Percentiles rank a stretch among this genome's conserved stretches.
Conservation (phyloP, 164 flowering plant species). For the Berberis thunbergii region DNA sequence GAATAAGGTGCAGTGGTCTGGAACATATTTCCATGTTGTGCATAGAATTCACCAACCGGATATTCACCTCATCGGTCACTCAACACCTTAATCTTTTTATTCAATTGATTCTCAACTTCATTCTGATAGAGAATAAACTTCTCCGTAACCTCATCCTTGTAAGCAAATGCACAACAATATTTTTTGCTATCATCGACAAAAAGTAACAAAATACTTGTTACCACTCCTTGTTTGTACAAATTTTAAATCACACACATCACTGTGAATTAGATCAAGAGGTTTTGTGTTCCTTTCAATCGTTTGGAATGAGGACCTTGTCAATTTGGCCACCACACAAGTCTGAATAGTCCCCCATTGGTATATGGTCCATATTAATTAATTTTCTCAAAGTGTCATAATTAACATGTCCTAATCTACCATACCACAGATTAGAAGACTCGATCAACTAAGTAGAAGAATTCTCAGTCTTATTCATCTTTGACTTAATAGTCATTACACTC, state of each 20-base stretch:
- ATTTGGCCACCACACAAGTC: no score
- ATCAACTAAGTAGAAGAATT: no score
- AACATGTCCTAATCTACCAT: no score
- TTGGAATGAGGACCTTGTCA: neutral
- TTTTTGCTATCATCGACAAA: neutral
- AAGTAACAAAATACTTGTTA: slow-evolving; percentile 12
- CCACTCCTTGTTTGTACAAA: slow-evolving; percentile 1
- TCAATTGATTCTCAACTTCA: slow-evolving; percentile 13
- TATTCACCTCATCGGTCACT: slow-evolving; percentile 15
- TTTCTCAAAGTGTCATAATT: no score
- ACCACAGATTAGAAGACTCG: no score
- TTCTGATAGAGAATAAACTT: neutral
- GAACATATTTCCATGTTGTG: slow-evolving; percentile 10
- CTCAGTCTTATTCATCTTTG: no score
- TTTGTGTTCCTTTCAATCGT: no score
- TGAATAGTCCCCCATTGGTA: no score
- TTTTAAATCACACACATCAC: slow-evolving; percentile 7
- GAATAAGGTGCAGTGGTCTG: slow-evolving; percentile 8
- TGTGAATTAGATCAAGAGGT: slow-evolving; percentile 5
- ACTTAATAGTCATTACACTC: no score
- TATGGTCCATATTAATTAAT: no score
- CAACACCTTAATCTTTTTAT: slow-evolving; percentile 6
- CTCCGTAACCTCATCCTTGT: slow-evolving; percentile 3
- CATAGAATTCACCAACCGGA: slow-evolving; percentile 3
- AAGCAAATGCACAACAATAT: neutral